Evolutionary conservation across 768 basidiomycete genomes (phyloP), one percentile per base, ranked within the genome.

Genomic region (Tremella fuciformis): DNA sequence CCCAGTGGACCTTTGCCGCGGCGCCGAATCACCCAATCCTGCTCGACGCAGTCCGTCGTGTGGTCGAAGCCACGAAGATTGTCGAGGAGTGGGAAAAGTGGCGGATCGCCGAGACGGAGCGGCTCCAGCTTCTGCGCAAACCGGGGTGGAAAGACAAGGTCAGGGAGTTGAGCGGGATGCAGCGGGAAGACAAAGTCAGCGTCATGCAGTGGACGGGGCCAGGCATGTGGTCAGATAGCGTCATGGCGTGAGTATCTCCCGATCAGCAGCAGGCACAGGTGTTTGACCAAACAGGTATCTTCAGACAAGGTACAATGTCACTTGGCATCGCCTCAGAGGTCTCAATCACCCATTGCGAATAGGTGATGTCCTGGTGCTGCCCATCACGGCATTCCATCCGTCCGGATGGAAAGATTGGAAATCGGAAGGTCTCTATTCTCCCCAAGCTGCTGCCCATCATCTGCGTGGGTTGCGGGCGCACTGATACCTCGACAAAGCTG

Each of bases 181-280:
- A 46, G 19, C 59, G 53, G 13, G 63, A 49, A 25, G 60, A 67
- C 13, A 59, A 53, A 15, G 57, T 67, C 63, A 60, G 50, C 47
- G 70, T 73, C 1, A 64, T 76, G 60, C 70, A 76, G 41, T 76
- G 74, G 74, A 71, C 68, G n/a, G 70, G 70, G 8, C 70, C 70
- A 0, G 69, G 69, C 1, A 47, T 67, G 54, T 71, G 67, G 47
- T 58, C 66, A 7, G 69, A 71, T 57, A 39, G 62, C 6, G 66
- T 71, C 3, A 8, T 71, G 11, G 53, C 62, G 69, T 71, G 60
- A 65, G 69, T 67, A 6, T 34, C 29, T 4, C 11, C 29, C 11
- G 29, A 34, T 34, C 29, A 34, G 29, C 29, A 34, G 29, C 29
- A 34, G 29, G 6, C 4, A 34, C 6, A 11, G 11, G 29, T 34